phyloP scores from a whole-genome alignment of 163 green algal species.

The Coccomyxa subellipsoidea region DNA sequence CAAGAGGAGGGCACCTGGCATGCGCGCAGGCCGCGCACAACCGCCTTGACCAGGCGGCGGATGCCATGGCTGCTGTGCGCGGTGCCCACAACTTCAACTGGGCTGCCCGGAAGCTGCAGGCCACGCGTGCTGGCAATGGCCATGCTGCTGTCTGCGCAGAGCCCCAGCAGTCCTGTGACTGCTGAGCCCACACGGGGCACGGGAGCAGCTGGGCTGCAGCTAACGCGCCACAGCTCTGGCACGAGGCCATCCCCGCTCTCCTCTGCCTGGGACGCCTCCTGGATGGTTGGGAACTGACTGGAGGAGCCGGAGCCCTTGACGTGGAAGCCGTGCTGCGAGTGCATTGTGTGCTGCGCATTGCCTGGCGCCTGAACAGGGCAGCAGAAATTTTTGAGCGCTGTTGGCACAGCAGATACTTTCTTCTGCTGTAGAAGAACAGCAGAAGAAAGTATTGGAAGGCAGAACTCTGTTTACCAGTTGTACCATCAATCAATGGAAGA shows the following conservation, averaged over 20 bases:
- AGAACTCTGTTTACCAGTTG: too few relatives aligned
- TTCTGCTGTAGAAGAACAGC: too few relatives aligned
- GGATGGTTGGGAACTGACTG: neutral
- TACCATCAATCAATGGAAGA: too few relatives aligned
- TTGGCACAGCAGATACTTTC: too few relatives aligned
- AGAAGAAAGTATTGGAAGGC: too few relatives aligned
- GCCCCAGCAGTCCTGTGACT: neutral
- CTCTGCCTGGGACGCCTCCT: neutral
- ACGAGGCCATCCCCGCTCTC: neutral
- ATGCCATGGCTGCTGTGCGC: constrained; percentile 59
- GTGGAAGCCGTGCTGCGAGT: neutral
- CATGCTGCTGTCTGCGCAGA: neutral
- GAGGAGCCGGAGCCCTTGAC: neutral
- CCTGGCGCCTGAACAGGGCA: neutral
- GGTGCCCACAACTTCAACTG: constrained; percentile 39
- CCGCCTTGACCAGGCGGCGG: constrained; percentile 63
- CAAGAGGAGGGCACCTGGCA: constrained; percentile 38
- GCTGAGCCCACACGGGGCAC: neutral
- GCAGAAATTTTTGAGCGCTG: neutral
- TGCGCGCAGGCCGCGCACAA: constrained; percentile 64
- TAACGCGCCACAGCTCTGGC: neutral
- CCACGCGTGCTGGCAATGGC: neutral
- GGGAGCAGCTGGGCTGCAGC: neutral
- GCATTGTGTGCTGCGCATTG: neutral
- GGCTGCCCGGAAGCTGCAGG: neutral